phyloP scores from a whole-genome alignment of 1,284 basidiomycete species.

The Somion occarium region DNA sequence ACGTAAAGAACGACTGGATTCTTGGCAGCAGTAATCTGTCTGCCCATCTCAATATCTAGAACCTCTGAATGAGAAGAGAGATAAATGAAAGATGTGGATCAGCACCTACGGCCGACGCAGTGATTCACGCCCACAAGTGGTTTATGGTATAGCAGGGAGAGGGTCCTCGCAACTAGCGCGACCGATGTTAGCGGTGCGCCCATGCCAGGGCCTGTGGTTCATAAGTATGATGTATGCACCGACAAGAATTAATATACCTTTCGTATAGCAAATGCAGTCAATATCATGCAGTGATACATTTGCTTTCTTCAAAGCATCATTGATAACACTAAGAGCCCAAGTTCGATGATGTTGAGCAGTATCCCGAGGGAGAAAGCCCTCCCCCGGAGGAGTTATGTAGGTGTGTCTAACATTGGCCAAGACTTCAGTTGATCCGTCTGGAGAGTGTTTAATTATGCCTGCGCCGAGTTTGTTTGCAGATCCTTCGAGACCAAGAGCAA shows the following conservation, averaged over 20 bases:
- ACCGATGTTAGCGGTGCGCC: conserved; percentile 95
- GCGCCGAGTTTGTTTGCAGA: conserved; percentile 99
- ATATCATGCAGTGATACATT: conserved; percentile 70
- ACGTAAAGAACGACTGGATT: conserved; percentile 99
- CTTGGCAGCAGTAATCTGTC: conserved; percentile 89
- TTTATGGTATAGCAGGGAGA: conserved; percentile 85
- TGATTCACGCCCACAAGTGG: conserved; percentile 98
- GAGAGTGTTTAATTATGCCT: conserved; percentile 84
- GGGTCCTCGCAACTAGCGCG: conserved; percentile 90
- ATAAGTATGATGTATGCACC: background rate
- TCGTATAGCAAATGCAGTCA: conserved; percentile 96
- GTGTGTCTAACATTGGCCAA: conserved; percentile 91
- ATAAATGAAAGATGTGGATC: background rate
- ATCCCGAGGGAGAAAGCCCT: conserved; percentile 94
- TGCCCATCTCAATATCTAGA: conserved; percentile 99
- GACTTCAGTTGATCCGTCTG: conserved; percentile 63
- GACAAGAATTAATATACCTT: conserved; percentile 51
- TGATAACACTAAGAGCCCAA: conserved; percentile 85
- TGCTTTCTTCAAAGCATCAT: conserved; percentile 75
- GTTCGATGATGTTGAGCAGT: conserved; percentile 95
- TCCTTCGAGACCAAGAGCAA: conserved; percentile 88
- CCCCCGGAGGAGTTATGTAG: conserved; percentile 96
- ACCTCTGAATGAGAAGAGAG: background rate
- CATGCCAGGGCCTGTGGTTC: conserved; percentile 89
- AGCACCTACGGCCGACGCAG: conserved; percentile 88